phyloP scores from a whole-genome alignment of 495 filamentous ascomycete species.

The Staphylotrichum tortipilum region DNA sequence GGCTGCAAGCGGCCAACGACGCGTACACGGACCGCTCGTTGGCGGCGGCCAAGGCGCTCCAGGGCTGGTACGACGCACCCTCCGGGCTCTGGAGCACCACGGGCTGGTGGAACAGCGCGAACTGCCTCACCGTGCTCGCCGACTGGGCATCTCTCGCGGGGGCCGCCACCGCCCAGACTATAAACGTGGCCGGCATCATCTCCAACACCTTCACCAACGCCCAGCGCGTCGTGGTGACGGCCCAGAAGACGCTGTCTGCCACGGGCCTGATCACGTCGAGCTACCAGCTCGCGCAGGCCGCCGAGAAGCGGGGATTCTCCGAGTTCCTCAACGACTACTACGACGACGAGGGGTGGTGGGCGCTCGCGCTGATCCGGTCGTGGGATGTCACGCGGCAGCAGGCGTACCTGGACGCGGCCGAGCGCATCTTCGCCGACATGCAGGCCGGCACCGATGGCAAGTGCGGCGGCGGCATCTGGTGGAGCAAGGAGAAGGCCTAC shows the following conservation, averaged over 20 bases:
- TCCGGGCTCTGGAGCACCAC: slow-evolving; percentile 58
- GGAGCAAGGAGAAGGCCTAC: slow-evolving; percentile 52
- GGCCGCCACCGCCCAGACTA: slow-evolving; percentile 11
- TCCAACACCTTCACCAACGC: slow-evolving; percentile 36
- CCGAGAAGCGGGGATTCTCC: slow-evolving; percentile 25
- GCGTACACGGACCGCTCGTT: slow-evolving; percentile 35
- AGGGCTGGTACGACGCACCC: slow-evolving; percentile 52
- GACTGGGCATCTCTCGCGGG: slow-evolving; percentile 46
- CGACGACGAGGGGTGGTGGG: slow-evolving; percentile 71
- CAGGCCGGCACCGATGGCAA: slow-evolving; percentile 45
- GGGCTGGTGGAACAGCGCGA: slow-evolving; percentile 74
- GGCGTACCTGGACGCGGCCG: slow-evolving; percentile 47
- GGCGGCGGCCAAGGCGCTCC: slow-evolving; percentile 42
- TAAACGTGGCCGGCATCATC: slow-evolving; percentile 32
- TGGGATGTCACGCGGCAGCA: slow-evolving; percentile 52
- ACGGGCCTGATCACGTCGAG: slow-evolving; percentile 25
- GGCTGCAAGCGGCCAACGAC: slow-evolving; percentile 8
- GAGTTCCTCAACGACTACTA: slow-evolving; percentile 57
- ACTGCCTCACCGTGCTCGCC: slow-evolving; percentile 53
- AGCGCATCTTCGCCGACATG: slow-evolving; percentile 55
- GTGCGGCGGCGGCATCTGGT: slow-evolving; percentile 61
- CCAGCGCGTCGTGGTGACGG: slow-evolving; percentile 24
- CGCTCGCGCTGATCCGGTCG: slow-evolving; percentile 54
- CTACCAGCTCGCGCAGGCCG: slow-evolving; percentile 18
- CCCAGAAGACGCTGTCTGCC: slow-evolving; percentile 23